These are phyloP conservation scores for Bimuria novae-zelandiae DNA, from an alignment of 2,329 filamentous ascomycete genomes.

Conservation along the genomic window DNA sequence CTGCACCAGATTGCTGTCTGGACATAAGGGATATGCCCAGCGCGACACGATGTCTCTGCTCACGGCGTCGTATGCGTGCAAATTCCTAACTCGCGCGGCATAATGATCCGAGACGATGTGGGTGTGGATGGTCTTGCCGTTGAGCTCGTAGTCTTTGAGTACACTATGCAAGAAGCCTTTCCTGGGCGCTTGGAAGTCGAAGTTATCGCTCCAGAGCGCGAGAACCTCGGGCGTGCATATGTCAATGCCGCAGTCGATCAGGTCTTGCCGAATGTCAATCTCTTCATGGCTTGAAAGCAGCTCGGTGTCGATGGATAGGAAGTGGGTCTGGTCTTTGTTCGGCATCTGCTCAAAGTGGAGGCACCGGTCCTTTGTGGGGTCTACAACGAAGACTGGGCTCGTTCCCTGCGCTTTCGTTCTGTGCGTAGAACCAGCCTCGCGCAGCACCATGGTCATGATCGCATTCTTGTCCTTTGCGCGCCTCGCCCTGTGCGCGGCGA, in stretches of 20 bases:
- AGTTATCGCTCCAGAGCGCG: slow-evolving; percentile 95
- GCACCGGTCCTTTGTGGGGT: slow-evolving; percentile 77
- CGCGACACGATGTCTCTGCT: slow-evolving; percentile 83
- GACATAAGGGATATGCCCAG: slow-evolving; percentile 87
- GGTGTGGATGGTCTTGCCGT: slow-evolving; percentile 94
- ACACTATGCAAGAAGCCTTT: slow-evolving; percentile 90
- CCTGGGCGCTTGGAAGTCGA: slow-evolving; percentile 90
- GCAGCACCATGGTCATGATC: slow-evolving; percentile 95
- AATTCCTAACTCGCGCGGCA: slow-evolving; percentile 80
- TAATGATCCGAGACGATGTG: slow-evolving; percentile 85
- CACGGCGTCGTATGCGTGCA: slow-evolving; percentile 88
- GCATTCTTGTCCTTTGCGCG: slow-evolving; percentile 86
- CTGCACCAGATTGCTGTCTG: slow-evolving; percentile 82
- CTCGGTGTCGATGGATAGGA: slow-evolving; percentile 75
- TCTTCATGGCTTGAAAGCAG: slow-evolving; percentile 75
- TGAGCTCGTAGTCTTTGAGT: slow-evolving; percentile 94
- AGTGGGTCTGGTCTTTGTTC: slow-evolving; percentile 66
- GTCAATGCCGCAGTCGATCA: slow-evolving; percentile 93
- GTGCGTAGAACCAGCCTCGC: slow-evolving; percentile 75
- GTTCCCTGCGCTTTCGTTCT: slow-evolving; percentile 76
- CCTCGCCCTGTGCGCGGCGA: slow-evolving; percentile 79
- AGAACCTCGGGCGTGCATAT: slow-evolving; percentile 97
- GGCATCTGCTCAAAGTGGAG: slow-evolving; percentile 94
- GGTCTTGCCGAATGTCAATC: slow-evolving; percentile 81
- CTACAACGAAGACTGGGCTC: slow-evolving; percentile 83